phyloP scores from a whole-genome alignment of 805 yeast species.

The Barnettozyma populi region DNA sequence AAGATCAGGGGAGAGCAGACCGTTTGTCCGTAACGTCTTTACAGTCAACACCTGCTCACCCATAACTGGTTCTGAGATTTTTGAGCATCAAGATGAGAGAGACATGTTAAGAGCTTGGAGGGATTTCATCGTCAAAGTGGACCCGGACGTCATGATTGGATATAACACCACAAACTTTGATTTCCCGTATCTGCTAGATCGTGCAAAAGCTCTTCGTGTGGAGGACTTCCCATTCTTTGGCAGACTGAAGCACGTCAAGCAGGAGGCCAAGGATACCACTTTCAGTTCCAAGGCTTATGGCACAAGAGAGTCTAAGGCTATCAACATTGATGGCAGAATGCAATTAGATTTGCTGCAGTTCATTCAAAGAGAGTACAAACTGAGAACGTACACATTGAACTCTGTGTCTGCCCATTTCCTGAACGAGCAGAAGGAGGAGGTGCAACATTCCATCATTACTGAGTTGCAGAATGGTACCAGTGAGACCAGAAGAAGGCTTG shows the following conservation, averaged over 20 bases:
- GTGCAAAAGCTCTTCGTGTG: slow-evolving; percentile 71
- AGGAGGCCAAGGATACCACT: slow-evolving; percentile 73
- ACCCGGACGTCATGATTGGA: slow-evolving; percentile 96
- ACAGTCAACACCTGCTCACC: slow-evolving; percentile 89
- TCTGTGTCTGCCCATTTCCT: slow-evolving; percentile 92
- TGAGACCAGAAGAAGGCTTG: slow-evolving; percentile 90
- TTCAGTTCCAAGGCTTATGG: slow-evolving; percentile 97
- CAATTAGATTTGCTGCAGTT: slow-evolving; percentile 91
- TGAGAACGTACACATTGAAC: slow-evolving; percentile 90
- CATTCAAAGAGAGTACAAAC: slow-evolving; percentile 89
- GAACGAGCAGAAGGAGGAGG: slow-evolving; percentile 97
- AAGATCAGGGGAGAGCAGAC: slow-evolving; percentile 73
- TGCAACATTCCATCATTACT: slow-evolving; percentile 93
- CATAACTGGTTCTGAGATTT: slow-evolving; percentile 89
- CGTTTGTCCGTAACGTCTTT: slow-evolving; percentile 91
- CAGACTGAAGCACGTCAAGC: slow-evolving; percentile 58
- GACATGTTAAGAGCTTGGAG: slow-evolving; percentile 86
- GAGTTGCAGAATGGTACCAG: slow-evolving; percentile 88
- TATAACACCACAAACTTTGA: slow-evolving; percentile 94
- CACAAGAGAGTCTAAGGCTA: slow-evolving; percentile 85
- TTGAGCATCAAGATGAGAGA: slow-evolving; percentile 65
- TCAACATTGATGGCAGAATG: slow-evolving; percentile 92
- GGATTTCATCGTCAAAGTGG: slow-evolving; percentile 76
- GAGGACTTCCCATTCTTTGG: slow-evolving; percentile 80
- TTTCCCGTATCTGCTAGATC: slow-evolving; percentile 83